Conservation (phyloP, 495 filamentous ascomycete species). For the Aspergillus hancockii region DNA sequence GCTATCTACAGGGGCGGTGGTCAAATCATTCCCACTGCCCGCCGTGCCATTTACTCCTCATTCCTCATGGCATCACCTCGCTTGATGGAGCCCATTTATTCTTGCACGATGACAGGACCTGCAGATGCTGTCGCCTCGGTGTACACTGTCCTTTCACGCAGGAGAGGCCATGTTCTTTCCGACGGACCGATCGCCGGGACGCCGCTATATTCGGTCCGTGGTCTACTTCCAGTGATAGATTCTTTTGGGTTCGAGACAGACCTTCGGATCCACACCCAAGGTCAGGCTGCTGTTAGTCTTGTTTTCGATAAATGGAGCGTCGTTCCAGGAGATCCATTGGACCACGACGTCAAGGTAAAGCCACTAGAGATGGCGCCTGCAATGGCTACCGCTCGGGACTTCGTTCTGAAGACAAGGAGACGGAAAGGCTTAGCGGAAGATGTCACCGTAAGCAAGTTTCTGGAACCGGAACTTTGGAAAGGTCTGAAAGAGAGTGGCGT, state of each 20-base stretch:
- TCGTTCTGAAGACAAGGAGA: conserved; percentile 91
- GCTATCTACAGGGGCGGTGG: conserved; percentile 93
- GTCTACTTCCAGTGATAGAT: conserved; percentile 93
- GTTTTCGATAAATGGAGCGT: conserved; percentile 95
- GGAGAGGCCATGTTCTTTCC: conserved; percentile 87
- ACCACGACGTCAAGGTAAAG: conserved; percentile 77
- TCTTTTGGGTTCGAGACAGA: conserved; percentile 98
- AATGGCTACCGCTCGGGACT: conserved; percentile 88
- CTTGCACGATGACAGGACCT: conserved; percentile 87
- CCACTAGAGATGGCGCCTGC: conserved; percentile 84
- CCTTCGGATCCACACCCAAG: conserved; percentile 92
- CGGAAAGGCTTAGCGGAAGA: conserved; percentile 95
- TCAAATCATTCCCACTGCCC: conserved; percentile 93
- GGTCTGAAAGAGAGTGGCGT: conserved; percentile 86
- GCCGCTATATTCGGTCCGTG: conserved; percentile 87
- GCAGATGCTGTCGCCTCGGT: conserved; percentile 84
- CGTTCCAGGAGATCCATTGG: conserved; percentile 92
- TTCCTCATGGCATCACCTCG: conserved; percentile 97
- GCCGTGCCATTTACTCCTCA: conserved; percentile 87
- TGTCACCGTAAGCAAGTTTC: conserved; percentile 90
- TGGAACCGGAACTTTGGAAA: conserved; percentile 91
- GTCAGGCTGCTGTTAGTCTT: conserved; percentile 84
- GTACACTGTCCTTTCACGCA: conserved; percentile 87
- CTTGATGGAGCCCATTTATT: conserved; percentile 94
- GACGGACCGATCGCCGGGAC: conserved; percentile 95